phyloP scores from a whole-genome alignment of 2,329 filamentous ascomycete species.

The Penicillium sp. region DNA sequence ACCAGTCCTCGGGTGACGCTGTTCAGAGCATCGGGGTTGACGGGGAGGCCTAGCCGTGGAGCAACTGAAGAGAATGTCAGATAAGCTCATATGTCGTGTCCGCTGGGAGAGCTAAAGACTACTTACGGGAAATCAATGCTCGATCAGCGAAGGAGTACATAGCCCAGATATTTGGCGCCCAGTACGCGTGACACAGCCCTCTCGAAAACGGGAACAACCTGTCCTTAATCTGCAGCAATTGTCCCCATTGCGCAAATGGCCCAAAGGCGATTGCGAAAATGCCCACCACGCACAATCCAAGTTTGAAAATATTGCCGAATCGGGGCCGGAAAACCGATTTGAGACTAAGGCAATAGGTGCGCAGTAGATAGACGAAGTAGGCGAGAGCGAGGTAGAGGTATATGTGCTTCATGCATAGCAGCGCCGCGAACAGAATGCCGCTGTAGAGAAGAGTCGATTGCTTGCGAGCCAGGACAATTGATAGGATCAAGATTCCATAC shows the following conservation, averaged over 20 bases:
- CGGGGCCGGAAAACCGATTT: constrained; percentile 72
- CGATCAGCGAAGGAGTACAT: constrained; percentile 91
- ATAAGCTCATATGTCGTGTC: background rate
- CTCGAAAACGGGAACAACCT: constrained; percentile 91
- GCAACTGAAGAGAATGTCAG: constrained; percentile 60
- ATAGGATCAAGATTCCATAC: constrained; percentile 85
- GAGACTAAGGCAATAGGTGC: constrained; percentile 80
- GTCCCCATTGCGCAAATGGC: constrained; percentile 77
- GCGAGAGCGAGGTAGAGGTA: constrained; percentile 95
- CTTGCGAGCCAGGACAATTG: constrained; percentile 76
- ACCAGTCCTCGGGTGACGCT: constrained; percentile 92
- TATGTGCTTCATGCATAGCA: constrained; percentile 96
- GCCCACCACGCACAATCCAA: constrained; percentile 68
- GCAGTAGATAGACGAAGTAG: constrained; percentile 91
- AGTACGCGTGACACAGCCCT: constrained; percentile 94
- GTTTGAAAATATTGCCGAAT: constrained; percentile 76
- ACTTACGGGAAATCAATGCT: constrained; percentile 73
- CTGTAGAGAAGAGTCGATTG: constrained; percentile 72
- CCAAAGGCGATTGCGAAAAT: constrained; percentile 83
- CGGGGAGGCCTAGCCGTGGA: constrained; percentile 70
- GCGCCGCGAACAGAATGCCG: constrained; percentile 75
- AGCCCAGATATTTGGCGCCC: constrained; percentile 97
- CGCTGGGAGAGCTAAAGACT: background rate
- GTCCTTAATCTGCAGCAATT: constrained; percentile 78
- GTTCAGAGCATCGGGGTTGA: constrained; percentile 72